A percentile compares a stretch with the other conserved stretches of the same genome.
Evolutionary conservation across 176 grass and related monocot species (phyloP).

Genomic region (Zizania latifolia): DNA sequence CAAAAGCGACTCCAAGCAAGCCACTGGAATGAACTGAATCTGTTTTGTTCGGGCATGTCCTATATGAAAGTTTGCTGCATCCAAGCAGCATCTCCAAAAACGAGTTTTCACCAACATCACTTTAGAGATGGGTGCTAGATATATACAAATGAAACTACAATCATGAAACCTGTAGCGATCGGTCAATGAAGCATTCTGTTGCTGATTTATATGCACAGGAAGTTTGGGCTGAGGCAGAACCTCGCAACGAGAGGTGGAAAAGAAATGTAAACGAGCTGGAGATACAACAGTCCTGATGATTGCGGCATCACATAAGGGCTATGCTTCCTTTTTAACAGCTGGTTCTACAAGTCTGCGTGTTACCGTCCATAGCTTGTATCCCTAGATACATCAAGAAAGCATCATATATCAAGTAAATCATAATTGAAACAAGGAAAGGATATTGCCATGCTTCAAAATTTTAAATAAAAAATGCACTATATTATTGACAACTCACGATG

Average conservation of each 20-base stretch:
- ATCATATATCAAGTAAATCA: neutral
- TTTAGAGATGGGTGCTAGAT: slow-evolving; percentile 48
- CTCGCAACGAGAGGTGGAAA: slow-evolving; percentile 19
- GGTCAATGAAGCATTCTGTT: slow-evolving; percentile 30
- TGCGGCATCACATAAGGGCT: slow-evolving; percentile 15
- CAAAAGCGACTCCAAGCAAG: neutral
- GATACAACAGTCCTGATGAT: slow-evolving; percentile 20
- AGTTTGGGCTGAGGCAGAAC: slow-evolving; percentile 8
- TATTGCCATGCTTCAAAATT: neutral
- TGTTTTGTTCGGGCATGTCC: neutral
- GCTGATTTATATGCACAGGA: slow-evolving; percentile 56
- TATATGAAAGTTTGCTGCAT: slow-evolving; percentile 30
- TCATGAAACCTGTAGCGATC: too few species aligned
- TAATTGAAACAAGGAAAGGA: neutral
- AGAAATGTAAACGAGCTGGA: slow-evolving; percentile 14
- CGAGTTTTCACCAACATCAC: slow-evolving; percentile 41
- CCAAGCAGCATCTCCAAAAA: slow-evolving; percentile 16
- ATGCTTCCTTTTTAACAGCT: slow-evolving; percentile 4
- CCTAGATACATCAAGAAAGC: slow-evolving; percentile 18
- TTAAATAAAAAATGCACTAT: neutral
- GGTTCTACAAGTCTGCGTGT: slow-evolving; percentile 21
- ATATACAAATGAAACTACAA: too few species aligned
- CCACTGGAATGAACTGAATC: neutral
- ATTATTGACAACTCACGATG: neutral
- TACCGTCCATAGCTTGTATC: slow-evolving; percentile 55